A percentile compares a stretch with the other conserved stretches of the same genome.
These are phyloP conservation scores for Stagonosporopsis tanaceti DNA, from an alignment of 2,329 filamentous ascomycete species.

Conservation along the genomic window DNA sequence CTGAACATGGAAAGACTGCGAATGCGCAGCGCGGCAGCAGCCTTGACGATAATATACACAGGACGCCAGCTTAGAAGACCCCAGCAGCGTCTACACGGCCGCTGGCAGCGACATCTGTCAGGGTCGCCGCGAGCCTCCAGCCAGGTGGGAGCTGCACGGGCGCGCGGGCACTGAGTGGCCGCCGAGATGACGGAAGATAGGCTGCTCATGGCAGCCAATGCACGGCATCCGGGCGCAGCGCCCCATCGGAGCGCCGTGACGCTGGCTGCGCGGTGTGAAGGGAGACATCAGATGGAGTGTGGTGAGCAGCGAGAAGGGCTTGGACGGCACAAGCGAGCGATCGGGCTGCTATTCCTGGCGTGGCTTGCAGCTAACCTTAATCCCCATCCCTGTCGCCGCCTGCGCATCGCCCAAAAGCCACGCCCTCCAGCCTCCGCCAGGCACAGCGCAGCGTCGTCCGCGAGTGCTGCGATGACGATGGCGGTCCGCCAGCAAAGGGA, in stretches of 20 bases:
- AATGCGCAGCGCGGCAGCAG: conserved; percentile 36
- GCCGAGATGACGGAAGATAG: conserved; percentile 30
- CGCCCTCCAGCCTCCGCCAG: conserved; percentile 31
- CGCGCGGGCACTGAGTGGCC: conserved; percentile 28
- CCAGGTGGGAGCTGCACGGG: conserved; percentile 26
- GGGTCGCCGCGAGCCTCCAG: conserved; percentile 31
- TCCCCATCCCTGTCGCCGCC: conserved; percentile 38
- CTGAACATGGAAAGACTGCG: conserved; percentile 12
- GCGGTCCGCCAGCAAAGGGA: conserved; percentile 27
- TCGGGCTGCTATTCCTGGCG: conserved; percentile 49
- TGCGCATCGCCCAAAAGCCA: conserved; percentile 42
- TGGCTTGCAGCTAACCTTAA: conserved; percentile 51
- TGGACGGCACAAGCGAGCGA: conserved; percentile 21
- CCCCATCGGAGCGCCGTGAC: conserved; percentile 29
- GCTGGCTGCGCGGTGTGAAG: conserved; percentile 33
- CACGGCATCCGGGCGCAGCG: conserved; percentile 35
- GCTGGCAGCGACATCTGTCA: conserved; percentile 31
- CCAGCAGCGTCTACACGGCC: conserved; percentile 33
- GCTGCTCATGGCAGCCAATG: conserved; percentile 37
- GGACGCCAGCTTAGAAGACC: conserved; percentile 25
- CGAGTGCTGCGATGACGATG: conserved; percentile 18
- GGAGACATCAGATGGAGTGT: conserved; percentile 39
- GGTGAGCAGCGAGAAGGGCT: conserved; percentile 37
- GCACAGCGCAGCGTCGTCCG: conserved; percentile 30
- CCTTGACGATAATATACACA: conserved; percentile 36